These are phyloP conservation scores for Ambrosia hybrid DNA, from an alignment of 140 eudicot species.

Conservation along the genomic window DNA sequence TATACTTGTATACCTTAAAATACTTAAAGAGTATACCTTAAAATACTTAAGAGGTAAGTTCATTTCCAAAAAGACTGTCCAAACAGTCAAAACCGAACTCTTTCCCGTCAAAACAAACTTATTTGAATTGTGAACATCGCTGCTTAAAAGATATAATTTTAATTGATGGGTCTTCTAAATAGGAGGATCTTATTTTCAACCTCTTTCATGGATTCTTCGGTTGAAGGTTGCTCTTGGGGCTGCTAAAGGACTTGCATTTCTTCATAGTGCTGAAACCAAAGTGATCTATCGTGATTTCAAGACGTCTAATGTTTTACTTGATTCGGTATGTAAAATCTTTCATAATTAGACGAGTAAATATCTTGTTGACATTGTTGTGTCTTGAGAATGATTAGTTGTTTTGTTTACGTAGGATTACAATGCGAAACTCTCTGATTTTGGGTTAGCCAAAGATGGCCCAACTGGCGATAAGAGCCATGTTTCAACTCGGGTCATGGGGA, in stretches of 20 bases:
- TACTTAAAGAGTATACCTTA: too few species aligned
- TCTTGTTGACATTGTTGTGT: not conserved
- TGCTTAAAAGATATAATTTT: too few species aligned
- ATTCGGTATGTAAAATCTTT: conserved; percentile 43
- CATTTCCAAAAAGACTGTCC: too few species aligned
- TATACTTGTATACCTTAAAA: too few species aligned
- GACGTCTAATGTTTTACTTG: conserved; percentile 80
- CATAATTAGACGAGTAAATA: not conserved
- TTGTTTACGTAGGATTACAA: conserved; percentile 45
- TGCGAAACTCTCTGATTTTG: conserved; percentile 89
- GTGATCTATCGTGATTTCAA: conserved; percentile 94
- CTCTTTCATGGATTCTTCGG: conserved; percentile 88
- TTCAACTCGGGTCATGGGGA: conserved; percentile 88
- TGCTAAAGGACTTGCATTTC: conserved; percentile 89
- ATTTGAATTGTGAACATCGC: too few species aligned
- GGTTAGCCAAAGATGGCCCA: conserved; percentile 91
- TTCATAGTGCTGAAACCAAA: conserved; percentile 69
- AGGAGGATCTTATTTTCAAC: conserved; percentile 93
- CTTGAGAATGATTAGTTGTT: not conserved
- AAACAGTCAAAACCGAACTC: too few species aligned
- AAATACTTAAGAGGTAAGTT: too few species aligned
- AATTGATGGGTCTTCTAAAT: conserved; percentile 21
- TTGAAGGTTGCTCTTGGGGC: conserved; percentile 85
- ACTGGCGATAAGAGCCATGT: conserved; percentile 82
- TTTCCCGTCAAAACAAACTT: too few species aligned